These are phyloP conservation scores for Hemerocallis citrina DNA, from an alignment of 106 monocot genomes.

Conservation along the genomic window DNA sequence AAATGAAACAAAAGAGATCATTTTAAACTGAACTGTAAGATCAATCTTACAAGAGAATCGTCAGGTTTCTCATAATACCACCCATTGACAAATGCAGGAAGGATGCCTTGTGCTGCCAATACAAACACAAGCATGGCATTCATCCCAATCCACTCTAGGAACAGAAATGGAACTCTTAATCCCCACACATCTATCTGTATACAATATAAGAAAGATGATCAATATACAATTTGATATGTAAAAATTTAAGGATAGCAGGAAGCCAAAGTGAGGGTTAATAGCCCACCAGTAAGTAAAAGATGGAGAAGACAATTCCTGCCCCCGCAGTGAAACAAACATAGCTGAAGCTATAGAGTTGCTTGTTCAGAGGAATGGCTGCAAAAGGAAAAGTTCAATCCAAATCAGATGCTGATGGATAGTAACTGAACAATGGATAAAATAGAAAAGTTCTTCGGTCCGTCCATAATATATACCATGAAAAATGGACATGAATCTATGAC, in stretches of 20 bases:
- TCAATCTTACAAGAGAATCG: constrained; percentile 33
- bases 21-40: neutral
- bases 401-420: too few relatives aligned
- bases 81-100: constrained; percentile 44
- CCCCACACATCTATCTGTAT: constrained; percentile 45
- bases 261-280: too few relatives aligned
- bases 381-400: too few relatives aligned
- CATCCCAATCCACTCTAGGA: constrained; percentile 51
- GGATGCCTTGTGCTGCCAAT: constrained; percentile 34
- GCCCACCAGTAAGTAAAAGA: constrained; percentile 38
- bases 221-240: too few relatives aligned
- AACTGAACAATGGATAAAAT: too few relatives aligned
- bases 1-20: too few relatives aligned
- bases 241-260: too few relatives aligned
- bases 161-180: constrained; percentile 24
- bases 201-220: neutral
- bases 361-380: constrained; percentile 50
- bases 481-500: too few relatives aligned
- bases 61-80: constrained; percentile 38
- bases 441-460: neutral
- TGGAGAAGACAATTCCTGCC: constrained; percentile 44
- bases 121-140: constrained; percentile 52
- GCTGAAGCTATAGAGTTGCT: constrained; percentile 51
- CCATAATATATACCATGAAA: too few relatives aligned
- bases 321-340: constrained; percentile 55